A percentile compares a stretch with the other conserved stretches of the same genome.
phyloP scores from a whole-genome alignment of 1,284 basidiomycete species.

The Fomitopsis palustris region DNA sequence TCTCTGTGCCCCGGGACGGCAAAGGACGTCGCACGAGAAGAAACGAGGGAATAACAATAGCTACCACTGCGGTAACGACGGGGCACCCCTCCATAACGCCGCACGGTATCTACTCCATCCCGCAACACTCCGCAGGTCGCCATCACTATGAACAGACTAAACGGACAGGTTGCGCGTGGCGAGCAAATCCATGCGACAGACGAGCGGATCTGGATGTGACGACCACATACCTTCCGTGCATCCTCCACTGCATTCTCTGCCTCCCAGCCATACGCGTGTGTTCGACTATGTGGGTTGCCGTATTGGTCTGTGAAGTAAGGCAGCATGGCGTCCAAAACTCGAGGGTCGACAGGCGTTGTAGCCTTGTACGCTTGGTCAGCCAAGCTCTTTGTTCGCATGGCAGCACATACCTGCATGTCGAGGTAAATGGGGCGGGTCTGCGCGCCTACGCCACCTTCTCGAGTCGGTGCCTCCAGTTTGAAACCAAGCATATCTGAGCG shows the following conservation, averaged over 20 bases:
- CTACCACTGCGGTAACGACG: no score
- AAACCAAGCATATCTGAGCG: slow-evolving; percentile 86
- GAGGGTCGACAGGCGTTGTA: slow-evolving; percentile 96
- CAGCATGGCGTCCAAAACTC: slow-evolving; percentile 96
- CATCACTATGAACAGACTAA: no score
- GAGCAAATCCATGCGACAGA: no score
- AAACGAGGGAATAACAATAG: no score
- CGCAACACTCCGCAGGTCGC: no score
- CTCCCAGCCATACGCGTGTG: slow-evolving; percentile 99
- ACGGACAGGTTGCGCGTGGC: background rate
- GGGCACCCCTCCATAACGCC: no score
- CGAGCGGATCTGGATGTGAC: slow-evolving; percentile 11
- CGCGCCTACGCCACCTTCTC: slow-evolving; percentile 58
- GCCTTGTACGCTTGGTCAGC: slow-evolving; percentile 51
- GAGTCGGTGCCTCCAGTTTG: slow-evolving; percentile 70
- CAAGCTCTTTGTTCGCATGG: background rate
- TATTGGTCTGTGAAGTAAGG: slow-evolving; percentile 96
- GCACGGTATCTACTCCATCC: no score
- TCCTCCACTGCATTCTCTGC: slow-evolving; percentile 93
- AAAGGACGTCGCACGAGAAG: no score
- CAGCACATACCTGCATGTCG: slow-evolving; percentile 77
- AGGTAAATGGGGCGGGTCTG: slow-evolving; percentile 89
- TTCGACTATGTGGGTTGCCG: slow-evolving; percentile 97
- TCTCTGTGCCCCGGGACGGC: no score
- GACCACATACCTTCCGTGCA: slow-evolving; percentile 68